phyloP scores from a whole-genome alignment of 257 asterid species.

The Petunia secreta region DNA sequence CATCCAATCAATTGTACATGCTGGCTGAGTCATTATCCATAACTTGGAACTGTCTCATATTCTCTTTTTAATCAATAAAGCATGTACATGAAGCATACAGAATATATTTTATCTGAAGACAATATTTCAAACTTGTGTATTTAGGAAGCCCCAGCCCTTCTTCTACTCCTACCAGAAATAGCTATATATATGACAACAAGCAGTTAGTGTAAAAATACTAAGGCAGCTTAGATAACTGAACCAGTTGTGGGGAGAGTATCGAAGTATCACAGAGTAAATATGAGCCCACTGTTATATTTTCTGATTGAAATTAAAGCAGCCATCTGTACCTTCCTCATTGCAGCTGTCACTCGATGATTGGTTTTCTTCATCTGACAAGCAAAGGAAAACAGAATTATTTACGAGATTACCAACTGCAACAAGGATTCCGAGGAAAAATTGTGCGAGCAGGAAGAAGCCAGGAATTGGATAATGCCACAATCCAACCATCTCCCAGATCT shows the following conservation, averaged over 20 bases:
- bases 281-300: background rate
- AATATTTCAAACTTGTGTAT: background rate
- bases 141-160: background rate
- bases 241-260: background rate
- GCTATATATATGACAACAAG: background rate
- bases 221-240: constrained; percentile 24
- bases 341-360: constrained; percentile 54
- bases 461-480: constrained; percentile 99
- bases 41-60: background rate
- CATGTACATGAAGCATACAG: background rate
- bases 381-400: constrained; percentile 79
- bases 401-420: constrained; percentile 98
- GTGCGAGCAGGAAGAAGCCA: constrained; percentile 94
- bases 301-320: constrained; percentile 29
- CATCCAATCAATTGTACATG: constrained; percentile 5
- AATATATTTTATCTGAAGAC: constrained; percentile 8
- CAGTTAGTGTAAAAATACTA: background rate
- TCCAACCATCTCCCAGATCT: constrained; percentile 99
- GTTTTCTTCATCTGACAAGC: constrained; percentile 77
- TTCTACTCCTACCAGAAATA: background rate
- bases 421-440: constrained; percentile 92
- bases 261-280: constrained; percentile 9
- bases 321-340: constrained; percentile 72
- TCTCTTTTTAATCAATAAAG: constrained; percentile 17
- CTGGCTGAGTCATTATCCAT: background rate